These are phyloP conservation scores for Colletotrichum shisoi DNA, from an alignment of 2,329 filamentous ascomycete species.

Conservation along the genomic window DNA sequence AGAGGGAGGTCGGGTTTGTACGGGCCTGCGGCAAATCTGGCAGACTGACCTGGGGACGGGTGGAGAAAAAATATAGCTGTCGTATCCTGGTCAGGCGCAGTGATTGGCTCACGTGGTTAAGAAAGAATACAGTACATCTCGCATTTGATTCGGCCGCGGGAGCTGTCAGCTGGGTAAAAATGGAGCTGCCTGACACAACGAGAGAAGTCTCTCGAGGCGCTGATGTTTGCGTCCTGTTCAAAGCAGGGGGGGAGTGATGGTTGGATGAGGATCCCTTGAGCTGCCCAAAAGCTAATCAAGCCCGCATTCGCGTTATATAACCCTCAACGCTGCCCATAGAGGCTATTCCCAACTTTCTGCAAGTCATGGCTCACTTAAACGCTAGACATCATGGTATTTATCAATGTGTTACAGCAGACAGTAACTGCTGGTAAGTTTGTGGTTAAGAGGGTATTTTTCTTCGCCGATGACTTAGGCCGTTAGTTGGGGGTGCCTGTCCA, in stretches of 20 bases:
- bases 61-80: constrained; percentile 32
- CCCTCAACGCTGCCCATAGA: no score
- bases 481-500: background rate
- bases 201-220: background rate
- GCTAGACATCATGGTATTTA: no score
- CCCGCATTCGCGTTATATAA: no score
- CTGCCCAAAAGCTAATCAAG: no score
- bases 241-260: background rate
- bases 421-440: no score
- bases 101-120: constrained; percentile 11
- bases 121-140: background rate
- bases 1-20: constrained; percentile 32
- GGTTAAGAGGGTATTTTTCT: no score
- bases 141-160: constrained; percentile 1
- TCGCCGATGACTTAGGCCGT: no score
- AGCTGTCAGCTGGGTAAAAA: constrained; percentile 14
- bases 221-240: background rate
- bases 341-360: no score
- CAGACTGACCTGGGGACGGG: constrained; percentile 12
- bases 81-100: constrained; percentile 21
- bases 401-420: no score
- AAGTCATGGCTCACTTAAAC: no score
- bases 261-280: no score
- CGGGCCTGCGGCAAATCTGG: constrained; percentile 35
- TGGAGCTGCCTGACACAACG: constrained; percentile 7